These are phyloP conservation scores for Debaryomycetaceae sp. DNA, from an alignment of 1,139 yeast genomes.

Conservation along the genomic window DNA sequence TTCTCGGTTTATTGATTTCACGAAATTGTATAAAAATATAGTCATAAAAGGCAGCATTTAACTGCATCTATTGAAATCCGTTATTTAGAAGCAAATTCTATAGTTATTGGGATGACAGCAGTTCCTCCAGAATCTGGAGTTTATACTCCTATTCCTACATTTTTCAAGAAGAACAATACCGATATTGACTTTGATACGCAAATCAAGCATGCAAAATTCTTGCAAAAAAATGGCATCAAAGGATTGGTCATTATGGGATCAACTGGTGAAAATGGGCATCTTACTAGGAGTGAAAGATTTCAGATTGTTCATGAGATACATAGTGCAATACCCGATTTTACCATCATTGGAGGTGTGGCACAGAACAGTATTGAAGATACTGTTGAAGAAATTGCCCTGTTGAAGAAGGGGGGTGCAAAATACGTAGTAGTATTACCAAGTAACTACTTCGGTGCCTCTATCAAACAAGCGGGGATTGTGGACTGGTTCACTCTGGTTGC, in stretches of 20 bases:
- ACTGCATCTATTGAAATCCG: too few relatives aligned
- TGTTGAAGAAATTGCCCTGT: conserved; percentile 23
- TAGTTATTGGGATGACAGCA: not conserved
- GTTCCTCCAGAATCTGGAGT: conserved; percentile 15
- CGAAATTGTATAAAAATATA: too few relatives aligned
- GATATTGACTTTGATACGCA: conserved; percentile 34
- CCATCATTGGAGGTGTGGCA: conserved; percentile 38
- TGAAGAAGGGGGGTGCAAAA: conserved; percentile 32
- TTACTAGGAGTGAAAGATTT: conserved; percentile 40
- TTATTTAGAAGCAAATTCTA: too few relatives aligned
- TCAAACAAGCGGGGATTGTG: conserved; percentile 29
- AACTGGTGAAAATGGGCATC: conserved; percentile 47
- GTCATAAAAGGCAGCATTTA: too few relatives aligned
- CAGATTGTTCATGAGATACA: conserved; percentile 28
- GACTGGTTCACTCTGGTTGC: conserved; percentile 29
- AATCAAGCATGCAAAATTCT: conserved; percentile 30
- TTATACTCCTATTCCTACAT: conserved; percentile 40
- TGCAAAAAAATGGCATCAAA: conserved; percentile 26
- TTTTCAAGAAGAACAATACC: conserved; percentile 29
- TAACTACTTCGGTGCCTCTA: conserved; percentile 31
- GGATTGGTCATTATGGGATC: conserved; percentile 37
- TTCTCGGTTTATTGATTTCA: too few relatives aligned
- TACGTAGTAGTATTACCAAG: conserved; percentile 28
- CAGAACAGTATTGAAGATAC: conserved; percentile 31
- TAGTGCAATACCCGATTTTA: conserved; percentile 32